Percentiles rank a stretch among this genome's conserved stretches.
Evolutionary conservation across 2,329 filamentous ascomycete genomes (phyloP).

Genomic region (Fusarium robinianum): DNA sequence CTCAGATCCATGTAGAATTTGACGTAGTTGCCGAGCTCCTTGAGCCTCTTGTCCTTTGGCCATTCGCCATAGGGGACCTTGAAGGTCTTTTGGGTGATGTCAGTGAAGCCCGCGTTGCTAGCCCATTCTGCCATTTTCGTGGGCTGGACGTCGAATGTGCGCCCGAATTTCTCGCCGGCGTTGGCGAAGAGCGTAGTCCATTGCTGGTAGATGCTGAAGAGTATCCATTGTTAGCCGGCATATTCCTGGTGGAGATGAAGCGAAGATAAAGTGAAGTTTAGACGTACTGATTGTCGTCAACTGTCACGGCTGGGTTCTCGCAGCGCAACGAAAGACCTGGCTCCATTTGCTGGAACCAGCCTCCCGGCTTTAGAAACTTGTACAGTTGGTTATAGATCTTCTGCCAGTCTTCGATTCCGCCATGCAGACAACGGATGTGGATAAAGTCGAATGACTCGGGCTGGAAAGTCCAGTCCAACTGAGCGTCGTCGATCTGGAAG

Average conservation of each 20-base stretch:
- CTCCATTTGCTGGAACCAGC: slow-evolving; percentile 1
- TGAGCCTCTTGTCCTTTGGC: slow-evolving; percentile 21
- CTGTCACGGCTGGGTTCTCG: neutral
- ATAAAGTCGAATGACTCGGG: slow-evolving; percentile 1
- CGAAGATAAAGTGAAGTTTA: too few relatives aligned
- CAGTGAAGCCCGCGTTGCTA: slow-evolving; percentile 9
- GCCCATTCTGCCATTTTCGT: slow-evolving; percentile 19
- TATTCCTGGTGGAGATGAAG: too few relatives aligned
- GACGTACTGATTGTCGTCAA: neutral
- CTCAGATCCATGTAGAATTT: slow-evolving; percentile 21
- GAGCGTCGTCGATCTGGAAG: slow-evolving; percentile 2
- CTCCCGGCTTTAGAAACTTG: slow-evolving; percentile 1
- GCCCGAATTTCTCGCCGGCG: slow-evolving; percentile 16
- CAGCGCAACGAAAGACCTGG: neutral
- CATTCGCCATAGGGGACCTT: slow-evolving; percentile 15
- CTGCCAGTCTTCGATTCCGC: neutral
- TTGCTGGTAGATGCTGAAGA: slow-evolving; percentile 13
- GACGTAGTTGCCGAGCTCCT: slow-evolving; percentile 15
- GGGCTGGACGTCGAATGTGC: slow-evolving; percentile 19
- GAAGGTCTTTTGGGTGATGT: slow-evolving; percentile 6
- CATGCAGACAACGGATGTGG: neutral
- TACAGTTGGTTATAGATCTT: neutral
- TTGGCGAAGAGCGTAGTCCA: slow-evolving; percentile 26
- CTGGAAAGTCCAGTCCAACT: slow-evolving; percentile 1
- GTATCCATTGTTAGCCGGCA: neutral